Percentiles rank a stretch among this genome's conserved stretches.
Evolutionary conservation across 371 early-diverging fungal genomes (phyloP).

Genomic region (Racocetra persica): DNA sequence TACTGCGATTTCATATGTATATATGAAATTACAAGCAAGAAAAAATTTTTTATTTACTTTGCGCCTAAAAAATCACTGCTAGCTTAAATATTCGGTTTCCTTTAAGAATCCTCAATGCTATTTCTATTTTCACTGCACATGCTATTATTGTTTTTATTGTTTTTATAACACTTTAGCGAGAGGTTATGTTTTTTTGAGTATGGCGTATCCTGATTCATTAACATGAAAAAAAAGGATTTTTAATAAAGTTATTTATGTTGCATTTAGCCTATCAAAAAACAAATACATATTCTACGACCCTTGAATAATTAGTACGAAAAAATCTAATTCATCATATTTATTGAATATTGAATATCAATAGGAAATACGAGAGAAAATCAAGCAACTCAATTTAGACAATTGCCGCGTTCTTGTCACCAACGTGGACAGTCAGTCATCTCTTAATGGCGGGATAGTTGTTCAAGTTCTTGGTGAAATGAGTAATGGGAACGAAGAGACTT

Average conservation of each 20-base stretch:
- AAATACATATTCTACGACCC: not conserved
- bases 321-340: slow-evolving; percentile 22
- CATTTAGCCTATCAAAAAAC: not conserved
- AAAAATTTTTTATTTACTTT: not conserved
- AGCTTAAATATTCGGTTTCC: not conserved
- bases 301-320: not conserved
- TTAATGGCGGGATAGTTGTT: slow-evolving; percentile 82
- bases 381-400: slow-evolving; percentile 69
- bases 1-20: not conserved
- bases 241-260: not conserved
- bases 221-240: too few relatives aligned
- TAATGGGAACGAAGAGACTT: slow-evolving; percentile 71
- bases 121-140: not conserved
- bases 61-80: not conserved
- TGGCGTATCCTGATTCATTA: too few relatives aligned
- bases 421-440: slow-evolving; percentile 86
- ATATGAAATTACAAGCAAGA: too few relatives aligned
- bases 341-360: not conserved
- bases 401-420: slow-evolving; percentile 88
- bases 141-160: not conserved
- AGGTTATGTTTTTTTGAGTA: too few relatives aligned
- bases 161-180: too few relatives aligned
- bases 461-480: slow-evolving; percentile 95
- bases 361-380: slow-evolving; percentile 26
- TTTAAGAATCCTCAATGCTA: not conserved